Percentiles rank a stretch among this genome's conserved stretches.
These are phyloP conservation scores for Aotearoamyces nothofagi DNA, from an alignment of 2,329 filamentous ascomycete species.

Conservation along the genomic window DNA sequence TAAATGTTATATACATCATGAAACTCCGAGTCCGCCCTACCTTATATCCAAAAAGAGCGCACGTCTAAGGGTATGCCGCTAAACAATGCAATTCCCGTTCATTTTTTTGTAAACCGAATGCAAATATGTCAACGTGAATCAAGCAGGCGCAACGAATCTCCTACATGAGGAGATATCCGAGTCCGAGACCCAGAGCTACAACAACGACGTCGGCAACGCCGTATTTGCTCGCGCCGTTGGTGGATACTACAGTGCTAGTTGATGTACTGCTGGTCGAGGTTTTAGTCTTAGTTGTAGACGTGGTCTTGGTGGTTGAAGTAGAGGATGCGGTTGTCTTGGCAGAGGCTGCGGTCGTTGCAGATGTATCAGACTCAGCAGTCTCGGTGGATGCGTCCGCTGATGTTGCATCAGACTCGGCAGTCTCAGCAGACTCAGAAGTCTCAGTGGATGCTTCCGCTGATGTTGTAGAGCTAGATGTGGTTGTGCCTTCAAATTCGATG, in stretches of 20 bases:
- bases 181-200: conserved; percentile 16
- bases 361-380: conserved; percentile 2
- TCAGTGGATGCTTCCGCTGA: conserved; percentile 1
- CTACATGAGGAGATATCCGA: conserved; percentile 20
- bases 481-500: conserved; percentile 23
- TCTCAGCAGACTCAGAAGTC: background rate
- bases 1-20: too few relatives aligned
- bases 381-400: background rate
- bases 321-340: conserved; percentile 5
- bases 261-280: background rate
- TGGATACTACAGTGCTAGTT: conserved; percentile 1
- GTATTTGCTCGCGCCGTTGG: conserved; percentile 10
- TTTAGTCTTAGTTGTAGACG: conserved; percentile 1
- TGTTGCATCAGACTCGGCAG: background rate
- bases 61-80: too few relatives aligned
- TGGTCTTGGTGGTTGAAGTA: conserved; percentile 3
- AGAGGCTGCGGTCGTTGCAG: conserved; percentile 4
- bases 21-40: too few relatives aligned
- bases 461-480: conserved; percentile 1
- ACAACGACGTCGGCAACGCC: conserved; percentile 14
- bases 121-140: too few relatives aligned
- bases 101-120: too few relatives aligned
- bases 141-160: too few relatives aligned
- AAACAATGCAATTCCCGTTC: too few relatives aligned
- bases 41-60: too few relatives aligned